Evolutionary conservation across 177 flowering plant species (phyloP).

Genomic region (Vitis hybrid): DNA sequence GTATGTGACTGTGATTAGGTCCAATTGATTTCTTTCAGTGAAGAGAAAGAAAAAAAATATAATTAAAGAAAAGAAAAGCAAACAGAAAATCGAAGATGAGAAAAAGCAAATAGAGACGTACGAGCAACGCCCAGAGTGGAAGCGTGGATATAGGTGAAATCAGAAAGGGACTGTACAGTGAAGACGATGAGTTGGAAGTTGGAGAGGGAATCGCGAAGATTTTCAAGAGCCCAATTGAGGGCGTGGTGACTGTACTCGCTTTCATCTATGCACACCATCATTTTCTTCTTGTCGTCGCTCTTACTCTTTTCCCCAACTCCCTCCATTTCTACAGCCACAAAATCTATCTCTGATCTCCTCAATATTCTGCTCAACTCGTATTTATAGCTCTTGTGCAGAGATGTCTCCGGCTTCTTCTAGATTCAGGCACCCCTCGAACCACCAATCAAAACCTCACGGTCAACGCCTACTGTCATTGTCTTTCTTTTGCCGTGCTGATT

Average conservation of each 20-base stretch:
- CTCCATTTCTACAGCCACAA: background rate
- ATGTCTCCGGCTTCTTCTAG: too few relatives aligned
- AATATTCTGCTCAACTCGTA: background rate
- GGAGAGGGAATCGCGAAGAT: conserved; percentile 32
- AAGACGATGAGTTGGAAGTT: conserved; percentile 38
- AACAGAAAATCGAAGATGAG: background rate
- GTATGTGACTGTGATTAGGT: background rate
- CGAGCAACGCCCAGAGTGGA: conserved; percentile 43
- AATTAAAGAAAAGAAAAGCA: background rate
- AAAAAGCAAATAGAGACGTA: conserved; percentile 19
- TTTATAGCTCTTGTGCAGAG: too few relatives aligned
- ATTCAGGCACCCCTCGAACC: too few relatives aligned
- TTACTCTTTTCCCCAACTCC: conserved; percentile 10
- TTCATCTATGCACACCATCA: conserved; percentile 81
- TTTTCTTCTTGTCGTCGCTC: conserved; percentile 36
- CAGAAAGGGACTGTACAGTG: conserved; percentile 27
- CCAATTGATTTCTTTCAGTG: background rate
- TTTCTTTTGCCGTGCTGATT: too few relatives aligned
- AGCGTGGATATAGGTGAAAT: conserved; percentile 31
- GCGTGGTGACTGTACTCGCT: conserved; percentile 76
- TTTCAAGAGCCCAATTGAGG: conserved; percentile 56
- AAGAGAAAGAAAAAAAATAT: background rate
- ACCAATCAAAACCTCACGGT: too few relatives aligned
- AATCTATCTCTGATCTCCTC: background rate
- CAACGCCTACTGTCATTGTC: too few relatives aligned